phyloP scores from a whole-genome alignment of 2,329 filamentous ascomycete species.

The Septoria petroselini region DNA sequence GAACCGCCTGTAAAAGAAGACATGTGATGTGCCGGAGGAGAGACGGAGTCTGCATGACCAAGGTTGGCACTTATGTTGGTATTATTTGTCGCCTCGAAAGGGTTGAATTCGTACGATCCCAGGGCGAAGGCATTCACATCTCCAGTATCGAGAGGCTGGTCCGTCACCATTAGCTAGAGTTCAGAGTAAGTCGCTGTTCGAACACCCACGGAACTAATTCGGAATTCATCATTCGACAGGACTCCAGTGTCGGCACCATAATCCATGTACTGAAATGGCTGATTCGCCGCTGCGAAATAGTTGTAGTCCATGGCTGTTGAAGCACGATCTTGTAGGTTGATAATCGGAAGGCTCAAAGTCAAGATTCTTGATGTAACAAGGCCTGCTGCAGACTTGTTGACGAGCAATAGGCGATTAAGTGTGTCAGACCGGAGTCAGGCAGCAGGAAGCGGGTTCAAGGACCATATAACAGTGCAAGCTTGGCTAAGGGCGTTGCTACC shows the following conservation, averaged over 20 bases:
- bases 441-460: slow-evolving; percentile 12
- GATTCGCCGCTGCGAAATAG: slow-evolving; percentile 48
- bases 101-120: slow-evolving; percentile 20
- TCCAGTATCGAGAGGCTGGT: slow-evolving; percentile 31
- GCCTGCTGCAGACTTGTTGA: no score
- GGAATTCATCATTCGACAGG: slow-evolving; percentile 37
- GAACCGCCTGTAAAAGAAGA: slow-evolving; percentile 38
- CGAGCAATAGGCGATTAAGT: neutral
- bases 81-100: slow-evolving; percentile 22
- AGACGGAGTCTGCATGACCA: slow-evolving; percentile 25
- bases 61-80: slow-evolving; percentile 24
- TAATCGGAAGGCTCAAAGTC: neutral
- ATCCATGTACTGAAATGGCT: slow-evolving; percentile 49
- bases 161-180: neutral
- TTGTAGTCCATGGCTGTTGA: slow-evolving; percentile 55
- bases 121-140: slow-evolving; percentile 25
- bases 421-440: neutral
- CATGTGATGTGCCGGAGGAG: slow-evolving; percentile 29
- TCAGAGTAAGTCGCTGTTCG: neutral
- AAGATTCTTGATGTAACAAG: neutral
- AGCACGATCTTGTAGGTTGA: neutral
- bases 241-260: slow-evolving; percentile 41
- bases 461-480: slow-evolving; percentile 17
- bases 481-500: slow-evolving; percentile 12
- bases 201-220: slow-evolving; percentile 37